These are phyloP conservation scores for Russula sp. DNA, from an alignment of 768 basidiomycete genomes.

Conservation along the genomic window DNA sequence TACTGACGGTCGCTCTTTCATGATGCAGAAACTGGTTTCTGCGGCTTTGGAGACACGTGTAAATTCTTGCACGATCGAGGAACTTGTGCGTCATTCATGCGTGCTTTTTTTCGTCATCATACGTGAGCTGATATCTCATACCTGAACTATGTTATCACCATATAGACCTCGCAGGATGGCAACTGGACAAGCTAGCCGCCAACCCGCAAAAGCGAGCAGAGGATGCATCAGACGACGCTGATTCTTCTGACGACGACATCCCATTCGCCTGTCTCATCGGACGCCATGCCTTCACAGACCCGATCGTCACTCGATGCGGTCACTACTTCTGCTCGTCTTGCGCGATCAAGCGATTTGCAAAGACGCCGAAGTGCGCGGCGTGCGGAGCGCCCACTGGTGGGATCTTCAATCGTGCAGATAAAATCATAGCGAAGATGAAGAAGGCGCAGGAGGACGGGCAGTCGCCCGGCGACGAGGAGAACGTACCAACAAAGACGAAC, in stretches of 20 bases:
- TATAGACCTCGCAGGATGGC: constrained; percentile 94
- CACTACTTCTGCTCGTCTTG: constrained; percentile 96
- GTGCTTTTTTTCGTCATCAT: constrained; percentile 2
- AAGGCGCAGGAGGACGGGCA: constrained; percentile 58
- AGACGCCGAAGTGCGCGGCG: constrained; percentile 92
- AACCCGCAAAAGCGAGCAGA: constrained; percentile 53
- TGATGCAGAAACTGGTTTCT: constrained; percentile 89
- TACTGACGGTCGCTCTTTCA: background rate
- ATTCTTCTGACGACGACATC: constrained; percentile 77
- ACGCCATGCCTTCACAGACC: constrained; percentile 89
- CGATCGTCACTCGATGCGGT: constrained; percentile 91
- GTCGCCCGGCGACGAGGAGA: constrained; percentile 35
- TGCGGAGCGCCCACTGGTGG: constrained; percentile 91
- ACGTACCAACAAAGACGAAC: constrained; percentile 20
- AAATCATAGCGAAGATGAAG: constrained; percentile 82
- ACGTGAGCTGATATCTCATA: constrained; percentile 12
- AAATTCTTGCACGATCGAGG: constrained; percentile 99
- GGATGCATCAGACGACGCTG: constrained; percentile 50
- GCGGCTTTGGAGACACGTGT: constrained; percentile 98
- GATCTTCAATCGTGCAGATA: constrained; percentile 94
- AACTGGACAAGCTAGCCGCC: constrained; percentile 88
- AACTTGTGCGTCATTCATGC: constrained; percentile 58
- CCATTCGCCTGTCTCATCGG: constrained; percentile 99
- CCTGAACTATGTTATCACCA: background rate
- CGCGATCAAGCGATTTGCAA: constrained; percentile 90